phyloP scores from a whole-genome alignment of 257 asterid genomes.

The Jacaranda mimosifolia region DNA sequence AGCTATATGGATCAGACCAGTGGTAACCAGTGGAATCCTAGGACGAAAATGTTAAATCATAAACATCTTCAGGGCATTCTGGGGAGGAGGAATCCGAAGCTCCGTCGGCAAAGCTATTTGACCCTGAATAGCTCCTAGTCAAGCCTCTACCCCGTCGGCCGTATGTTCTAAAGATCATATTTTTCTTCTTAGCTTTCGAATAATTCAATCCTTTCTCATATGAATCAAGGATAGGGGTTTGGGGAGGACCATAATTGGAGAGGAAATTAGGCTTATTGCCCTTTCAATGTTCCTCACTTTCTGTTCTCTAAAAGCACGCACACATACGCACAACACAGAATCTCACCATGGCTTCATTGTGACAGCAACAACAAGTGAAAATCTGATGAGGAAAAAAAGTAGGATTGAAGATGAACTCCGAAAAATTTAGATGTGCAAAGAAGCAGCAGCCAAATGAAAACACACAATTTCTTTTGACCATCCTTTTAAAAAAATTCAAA shows the following conservation, averaged over 20 bases:
- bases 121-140: conserved; percentile 48
- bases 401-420: no score
- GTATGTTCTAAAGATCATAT: conserved; percentile 60
- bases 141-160: conserved; percentile 61
- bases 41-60: conserved; percentile 59
- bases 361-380: no score
- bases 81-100: conserved; percentile 55
- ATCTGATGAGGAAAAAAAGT: no score
- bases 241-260: conserved; percentile 15
- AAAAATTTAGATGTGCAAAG: no score
- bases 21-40: conserved; percentile 58
- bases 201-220: conserved; percentile 32
- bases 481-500: no score
- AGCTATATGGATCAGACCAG: conserved; percentile 50
- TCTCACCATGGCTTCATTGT: no score
- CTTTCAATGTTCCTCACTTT: conserved; percentile 18
- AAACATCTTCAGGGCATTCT: conserved; percentile 69
- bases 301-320: neutral
- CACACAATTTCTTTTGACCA: no score
- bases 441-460: no score
- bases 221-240: conserved; percentile 16
- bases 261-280: neutral
- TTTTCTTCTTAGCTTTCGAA: neutral
- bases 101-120: conserved; percentile 48
- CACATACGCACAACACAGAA: no score